Evolutionary conservation across 495 filamentous ascomycete species (phyloP).

Genomic region (Daldinia bambusicola): DNA sequence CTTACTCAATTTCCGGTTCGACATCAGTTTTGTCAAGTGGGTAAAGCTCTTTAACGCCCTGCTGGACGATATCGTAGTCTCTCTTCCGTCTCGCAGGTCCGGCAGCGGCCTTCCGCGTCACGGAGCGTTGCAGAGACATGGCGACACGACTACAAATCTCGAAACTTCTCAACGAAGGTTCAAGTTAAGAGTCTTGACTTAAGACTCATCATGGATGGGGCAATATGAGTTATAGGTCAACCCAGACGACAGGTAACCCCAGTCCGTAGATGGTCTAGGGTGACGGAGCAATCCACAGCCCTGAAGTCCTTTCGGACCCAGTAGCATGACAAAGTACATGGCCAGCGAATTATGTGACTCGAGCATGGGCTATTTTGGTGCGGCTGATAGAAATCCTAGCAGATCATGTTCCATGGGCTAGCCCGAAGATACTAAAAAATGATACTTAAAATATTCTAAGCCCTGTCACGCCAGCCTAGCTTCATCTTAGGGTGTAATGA

Average conservation of each 20-base stretch:
- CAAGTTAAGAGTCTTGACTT: no score
- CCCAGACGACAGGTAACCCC: conserved; percentile 19
- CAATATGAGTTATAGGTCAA: conserved; percentile 28
- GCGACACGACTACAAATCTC: conserved; percentile 9
- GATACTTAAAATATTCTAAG: conserved; percentile 9
- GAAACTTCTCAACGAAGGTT: conserved; percentile 6
- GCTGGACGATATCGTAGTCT: conserved; percentile 45
- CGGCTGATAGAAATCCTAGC: conserved; percentile 32
- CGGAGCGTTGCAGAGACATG: conserved; percentile 47
- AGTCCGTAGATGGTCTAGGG: neutral
- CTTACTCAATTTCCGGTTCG: conserved; percentile 48
- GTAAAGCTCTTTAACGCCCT: conserved; percentile 49
- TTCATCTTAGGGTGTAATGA: conserved; percentile 3
- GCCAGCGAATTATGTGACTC: conserved; percentile 20
- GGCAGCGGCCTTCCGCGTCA: conserved; percentile 42
- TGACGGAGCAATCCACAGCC: neutral
- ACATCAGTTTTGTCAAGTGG: conserved; percentile 42
- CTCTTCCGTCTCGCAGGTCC: conserved; percentile 47
- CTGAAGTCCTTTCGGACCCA: neutral
- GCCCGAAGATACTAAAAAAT: conserved; percentile 24
- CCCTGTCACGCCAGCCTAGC: conserved; percentile 9
- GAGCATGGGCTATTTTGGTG: conserved; percentile 30
- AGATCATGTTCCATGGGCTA: conserved; percentile 7
- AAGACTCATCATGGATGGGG: conserved; percentile 5
- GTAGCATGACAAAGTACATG: conserved; percentile 13